phyloP scores from a whole-genome alignment of 1,284 basidiomycete species.

The Tilletia indica region DNA sequence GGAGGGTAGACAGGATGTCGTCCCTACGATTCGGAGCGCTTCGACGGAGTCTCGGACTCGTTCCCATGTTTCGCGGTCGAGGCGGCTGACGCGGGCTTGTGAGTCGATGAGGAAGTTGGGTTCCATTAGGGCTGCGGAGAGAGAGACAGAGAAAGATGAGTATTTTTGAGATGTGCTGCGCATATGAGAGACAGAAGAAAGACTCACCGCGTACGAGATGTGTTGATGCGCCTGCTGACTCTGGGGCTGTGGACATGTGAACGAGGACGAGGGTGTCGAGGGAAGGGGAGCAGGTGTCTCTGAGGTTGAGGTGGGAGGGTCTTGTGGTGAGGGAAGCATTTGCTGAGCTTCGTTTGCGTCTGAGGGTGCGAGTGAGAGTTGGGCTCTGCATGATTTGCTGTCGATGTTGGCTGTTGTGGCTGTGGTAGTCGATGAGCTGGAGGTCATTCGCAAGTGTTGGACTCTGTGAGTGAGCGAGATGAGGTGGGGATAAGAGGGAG shows the following conservation, averaged over 20 bases:
- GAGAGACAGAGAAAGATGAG: too few relatives aligned
- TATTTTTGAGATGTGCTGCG: background rate
- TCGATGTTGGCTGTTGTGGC: too few relatives aligned
- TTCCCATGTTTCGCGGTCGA: constrained; percentile 35
- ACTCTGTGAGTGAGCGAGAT: too few relatives aligned
- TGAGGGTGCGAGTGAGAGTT: constrained; percentile 21
- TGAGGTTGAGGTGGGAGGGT: constrained; percentile 31
- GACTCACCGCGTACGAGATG: too few relatives aligned
- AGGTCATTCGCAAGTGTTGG: too few relatives aligned
- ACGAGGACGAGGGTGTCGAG: constrained; percentile 37
- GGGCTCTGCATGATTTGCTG: background rate
- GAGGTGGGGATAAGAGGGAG: too few relatives aligned
- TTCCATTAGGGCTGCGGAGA: constrained; percentile 39
- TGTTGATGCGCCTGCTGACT: background rate
- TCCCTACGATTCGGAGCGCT: constrained; percentile 33
- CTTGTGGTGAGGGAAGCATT: constrained; percentile 33
- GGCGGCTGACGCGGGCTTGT: constrained; percentile 18
- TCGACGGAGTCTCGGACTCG: constrained; percentile 32
- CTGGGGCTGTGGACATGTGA: constrained; percentile 18
- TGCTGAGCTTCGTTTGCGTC: constrained; percentile 33
- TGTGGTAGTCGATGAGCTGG: too few relatives aligned
- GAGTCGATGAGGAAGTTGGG: constrained; percentile 36
- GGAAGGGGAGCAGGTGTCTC: constrained; percentile 23
- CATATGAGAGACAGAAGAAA: constrained; percentile 18
- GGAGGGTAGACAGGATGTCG: constrained; percentile 15